phyloP scores from a whole-genome alignment of 2,329 filamentous ascomycete genomes.

The Coniochaeta ligniaria region DNA sequence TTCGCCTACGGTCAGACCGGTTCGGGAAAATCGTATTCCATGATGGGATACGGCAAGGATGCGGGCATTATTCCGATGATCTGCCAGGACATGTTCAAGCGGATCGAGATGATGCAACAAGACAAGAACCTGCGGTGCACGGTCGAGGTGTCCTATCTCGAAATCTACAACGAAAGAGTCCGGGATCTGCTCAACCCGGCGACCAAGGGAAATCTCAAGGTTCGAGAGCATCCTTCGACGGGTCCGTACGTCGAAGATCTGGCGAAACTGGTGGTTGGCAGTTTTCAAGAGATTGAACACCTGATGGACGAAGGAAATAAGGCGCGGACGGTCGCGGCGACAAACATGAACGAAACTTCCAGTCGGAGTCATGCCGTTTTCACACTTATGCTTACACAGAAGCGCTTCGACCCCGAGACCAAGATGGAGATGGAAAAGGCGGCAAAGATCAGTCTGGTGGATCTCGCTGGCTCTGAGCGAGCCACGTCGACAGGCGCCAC shows the following conservation, averaged over 20 bases:
- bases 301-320: constrained; percentile 99
- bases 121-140: constrained; percentile 80
- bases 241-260: constrained; percentile 98
- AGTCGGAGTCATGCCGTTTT: constrained; percentile 98
- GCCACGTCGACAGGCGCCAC: constrained; percentile 96
- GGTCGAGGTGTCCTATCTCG: constrained; percentile 95
- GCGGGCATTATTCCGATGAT: constrained; percentile 94
- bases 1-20: constrained; percentile 98
- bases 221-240: constrained; percentile 94
- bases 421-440: constrained; percentile 98
- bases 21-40: constrained; percentile 97
- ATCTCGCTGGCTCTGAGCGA: constrained; percentile 95
- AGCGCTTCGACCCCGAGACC: constrained; percentile 82
- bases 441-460: constrained; percentile 94
- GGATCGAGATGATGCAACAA: constrained; percentile 63
- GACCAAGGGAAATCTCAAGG: constrained; percentile 93
- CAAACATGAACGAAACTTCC: constrained; percentile 99
- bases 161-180: constrained; percentile 98
- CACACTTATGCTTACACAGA: constrained; percentile 91
- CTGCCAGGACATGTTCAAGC: constrained; percentile 94
- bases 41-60: constrained; percentile 99
- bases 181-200: constrained; percentile 91
- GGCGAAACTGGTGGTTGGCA: constrained; percentile 87
- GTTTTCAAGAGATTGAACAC: constrained; percentile 92
- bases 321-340: constrained; percentile 92